Evolutionary conservation across 2,329 filamentous ascomycete species (phyloP).

Genomic region (Macrophomina phaseolina): DNA sequence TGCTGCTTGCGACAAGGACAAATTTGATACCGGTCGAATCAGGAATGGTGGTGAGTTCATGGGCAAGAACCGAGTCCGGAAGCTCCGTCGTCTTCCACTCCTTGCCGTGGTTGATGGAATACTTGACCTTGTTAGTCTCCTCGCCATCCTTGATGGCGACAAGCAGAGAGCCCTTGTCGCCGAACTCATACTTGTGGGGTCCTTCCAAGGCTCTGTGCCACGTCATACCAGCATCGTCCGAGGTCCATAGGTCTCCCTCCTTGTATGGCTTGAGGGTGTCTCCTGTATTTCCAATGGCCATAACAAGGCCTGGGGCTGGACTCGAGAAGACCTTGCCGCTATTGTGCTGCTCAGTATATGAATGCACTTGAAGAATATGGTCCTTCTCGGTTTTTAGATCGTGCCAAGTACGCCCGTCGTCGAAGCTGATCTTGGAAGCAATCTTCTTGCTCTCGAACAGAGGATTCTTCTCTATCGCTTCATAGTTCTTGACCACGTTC

Average conservation of each 20-base stretch:
- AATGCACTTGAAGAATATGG: conserved; percentile 82
- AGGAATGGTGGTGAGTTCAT: conserved; percentile 81
- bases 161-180: conserved; percentile 87
- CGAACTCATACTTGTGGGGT: conserved; percentile 95
- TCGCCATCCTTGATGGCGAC: conserved; percentile 76
- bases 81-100: conserved; percentile 78
- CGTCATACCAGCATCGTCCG: conserved; percentile 85
- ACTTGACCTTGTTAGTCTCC: conserved; percentile 69
- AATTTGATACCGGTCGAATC: conserved; percentile 96
- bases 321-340: conserved; percentile 89
- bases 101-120: conserved; percentile 89
- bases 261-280: conserved; percentile 71
- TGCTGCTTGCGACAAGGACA: conserved; percentile 68
- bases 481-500: conserved; percentile 86
- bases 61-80: conserved; percentile 71
- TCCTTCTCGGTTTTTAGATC: conserved; percentile 69
- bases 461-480: conserved; percentile 68
- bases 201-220: conserved; percentile 79
- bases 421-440: conserved; percentile 85
- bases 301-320: conserved; percentile 87
- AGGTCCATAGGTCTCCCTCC: conserved; percentile 83
- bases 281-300: conserved; percentile 93
- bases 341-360: conserved; percentile 83
- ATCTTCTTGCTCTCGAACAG: conserved; percentile 66
- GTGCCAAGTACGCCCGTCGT: conserved; percentile 89